A percentile compares a stretch with the other conserved stretches of the same genome.
Conservation (phyloP, 441 rosid species). For the Eutrema salsugineum region DNA sequence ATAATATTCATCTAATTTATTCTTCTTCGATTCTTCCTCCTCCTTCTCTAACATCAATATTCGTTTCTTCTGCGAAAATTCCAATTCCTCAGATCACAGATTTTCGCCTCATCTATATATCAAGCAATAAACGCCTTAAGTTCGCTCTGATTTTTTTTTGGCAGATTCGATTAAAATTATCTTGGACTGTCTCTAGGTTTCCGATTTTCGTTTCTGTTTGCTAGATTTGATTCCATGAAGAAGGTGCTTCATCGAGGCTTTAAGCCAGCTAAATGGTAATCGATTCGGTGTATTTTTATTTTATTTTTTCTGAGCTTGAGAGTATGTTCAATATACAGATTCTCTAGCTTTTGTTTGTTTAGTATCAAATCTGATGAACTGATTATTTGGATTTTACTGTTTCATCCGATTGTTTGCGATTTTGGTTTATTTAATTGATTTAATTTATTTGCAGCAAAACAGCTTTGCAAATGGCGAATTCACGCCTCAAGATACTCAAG, state of each 20-base stretch:
- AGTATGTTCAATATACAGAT: background rate
- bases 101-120: background rate
- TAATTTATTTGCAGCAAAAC: slow-evolving; percentile 63
- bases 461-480: slow-evolving; percentile 63
- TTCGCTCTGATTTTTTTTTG: background rate
- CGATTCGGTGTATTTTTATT: background rate
- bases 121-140: background rate
- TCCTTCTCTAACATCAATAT: background rate
- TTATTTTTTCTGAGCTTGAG: background rate
- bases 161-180: too few relatives aligned
- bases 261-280: slow-evolving; percentile 89
- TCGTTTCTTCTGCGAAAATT: slow-evolving; percentile 24
- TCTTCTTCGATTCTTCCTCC: background rate
- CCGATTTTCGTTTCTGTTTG: background rate
- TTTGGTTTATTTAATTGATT: background rate
- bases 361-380: background rate
- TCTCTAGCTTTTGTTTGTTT: background rate
- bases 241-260: slow-evolving; percentile 70
- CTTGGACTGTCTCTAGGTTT: too few relatives aligned
- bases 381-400: background rate
- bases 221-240: background rate
- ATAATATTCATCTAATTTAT: background rate
- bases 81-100: slow-evolving; percentile 7
- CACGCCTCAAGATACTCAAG: slow-evolving; percentile 77
- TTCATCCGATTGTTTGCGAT: background rate